A percentile compares a stretch with the other conserved stretches of the same genome.
Evolutionary conservation across 2,329 filamentous ascomycete genomes (phyloP).

Genomic region (Trichoderma sp.): DNA sequence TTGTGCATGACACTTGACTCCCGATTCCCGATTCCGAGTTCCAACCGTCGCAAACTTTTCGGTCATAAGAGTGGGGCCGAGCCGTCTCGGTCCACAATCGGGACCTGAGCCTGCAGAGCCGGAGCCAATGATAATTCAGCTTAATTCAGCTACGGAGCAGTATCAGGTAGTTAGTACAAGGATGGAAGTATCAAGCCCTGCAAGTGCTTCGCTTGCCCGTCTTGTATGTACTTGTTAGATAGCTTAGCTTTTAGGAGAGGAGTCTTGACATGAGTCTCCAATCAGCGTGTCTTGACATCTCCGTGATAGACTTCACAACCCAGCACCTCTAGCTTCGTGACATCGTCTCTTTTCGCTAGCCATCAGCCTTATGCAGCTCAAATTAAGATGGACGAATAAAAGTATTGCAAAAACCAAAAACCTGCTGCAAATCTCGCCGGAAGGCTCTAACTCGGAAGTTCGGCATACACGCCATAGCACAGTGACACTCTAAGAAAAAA

Average conservation of each 20-base stretch:
- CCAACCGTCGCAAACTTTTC: not conserved
- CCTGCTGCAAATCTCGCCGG: not conserved
- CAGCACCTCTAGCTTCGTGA: not conserved
- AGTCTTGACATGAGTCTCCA: not conserved
- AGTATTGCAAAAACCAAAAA: not conserved
- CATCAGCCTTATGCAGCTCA: not conserved
- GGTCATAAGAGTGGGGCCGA: not conserved
- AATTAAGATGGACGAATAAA: not conserved
- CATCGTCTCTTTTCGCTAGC: not conserved
- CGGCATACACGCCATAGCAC: not conserved
- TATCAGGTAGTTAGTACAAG: not conserved
- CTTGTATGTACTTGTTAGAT: not conserved
- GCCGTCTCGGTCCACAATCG: not conserved
- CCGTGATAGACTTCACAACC: not conserved
- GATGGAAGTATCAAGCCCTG: not conserved
- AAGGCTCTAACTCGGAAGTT: not conserved
- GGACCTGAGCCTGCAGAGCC: not conserved
- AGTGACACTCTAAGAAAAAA: not conserved
- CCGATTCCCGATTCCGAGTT: conserved; percentile 11
- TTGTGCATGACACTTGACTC: not conserved
- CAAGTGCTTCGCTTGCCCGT: not conserved
- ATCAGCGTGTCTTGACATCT: not conserved
- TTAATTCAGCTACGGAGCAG: no score
- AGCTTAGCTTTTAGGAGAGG: not conserved
- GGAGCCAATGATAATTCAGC: not conserved